Conservation (phyloP, 2,329 filamentous ascomycete species). For the Acrocalymma vagum region DNA sequence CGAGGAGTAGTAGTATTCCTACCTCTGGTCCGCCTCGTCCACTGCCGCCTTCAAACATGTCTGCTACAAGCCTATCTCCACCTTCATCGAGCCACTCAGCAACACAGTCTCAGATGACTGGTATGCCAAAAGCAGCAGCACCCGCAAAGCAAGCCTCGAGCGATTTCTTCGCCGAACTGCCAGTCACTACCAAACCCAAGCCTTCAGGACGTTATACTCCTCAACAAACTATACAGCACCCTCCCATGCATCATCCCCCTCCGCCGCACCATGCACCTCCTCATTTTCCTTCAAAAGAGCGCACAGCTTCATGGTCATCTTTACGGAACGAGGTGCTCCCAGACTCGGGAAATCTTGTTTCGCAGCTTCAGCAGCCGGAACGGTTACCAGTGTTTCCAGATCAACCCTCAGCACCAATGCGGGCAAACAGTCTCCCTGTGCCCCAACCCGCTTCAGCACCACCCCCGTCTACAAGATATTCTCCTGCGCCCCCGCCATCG, state of each 20-base stretch:
- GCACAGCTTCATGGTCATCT: slow-evolving; percentile 45
- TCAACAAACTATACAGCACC: slow-evolving; percentile 37
- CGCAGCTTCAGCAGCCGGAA: slow-evolving; percentile 52
- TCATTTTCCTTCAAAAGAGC: slow-evolving; percentile 38
- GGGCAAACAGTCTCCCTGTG: slow-evolving; percentile 41
- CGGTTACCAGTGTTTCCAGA: slow-evolving; percentile 47
- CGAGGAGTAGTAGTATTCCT: slow-evolving; percentile 69
- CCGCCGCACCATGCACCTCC: slow-evolving; percentile 15
- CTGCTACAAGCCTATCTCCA: slow-evolving; percentile 48
- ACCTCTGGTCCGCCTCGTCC: slow-evolving; percentile 28
- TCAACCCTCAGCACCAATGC: slow-evolving; percentile 37
- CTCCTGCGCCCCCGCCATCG: slow-evolving; percentile 41
- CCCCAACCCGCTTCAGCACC: slow-evolving; percentile 38
- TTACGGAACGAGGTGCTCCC: slow-evolving; percentile 44
- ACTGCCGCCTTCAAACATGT: slow-evolving; percentile 38
- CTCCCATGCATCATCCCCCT: slow-evolving; percentile 27
- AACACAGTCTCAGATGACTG: slow-evolving; percentile 38
- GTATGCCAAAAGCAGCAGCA: slow-evolving; percentile 37
- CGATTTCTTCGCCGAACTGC: slow-evolving; percentile 60
- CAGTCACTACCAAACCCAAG: slow-evolving; percentile 52
- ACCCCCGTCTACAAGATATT: slow-evolving; percentile 36
- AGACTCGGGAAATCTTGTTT: slow-evolving; percentile 31
- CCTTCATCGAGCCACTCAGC: slow-evolving; percentile 52
- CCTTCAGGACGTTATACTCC: slow-evolving; percentile 50
- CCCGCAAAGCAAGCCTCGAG: slow-evolving; percentile 38